Percentiles rank a stretch among this genome's conserved stretches.
phyloP scores from a whole-genome alignment of 768 basidiomycete species.

The Rhizopogon sp. region DNA sequence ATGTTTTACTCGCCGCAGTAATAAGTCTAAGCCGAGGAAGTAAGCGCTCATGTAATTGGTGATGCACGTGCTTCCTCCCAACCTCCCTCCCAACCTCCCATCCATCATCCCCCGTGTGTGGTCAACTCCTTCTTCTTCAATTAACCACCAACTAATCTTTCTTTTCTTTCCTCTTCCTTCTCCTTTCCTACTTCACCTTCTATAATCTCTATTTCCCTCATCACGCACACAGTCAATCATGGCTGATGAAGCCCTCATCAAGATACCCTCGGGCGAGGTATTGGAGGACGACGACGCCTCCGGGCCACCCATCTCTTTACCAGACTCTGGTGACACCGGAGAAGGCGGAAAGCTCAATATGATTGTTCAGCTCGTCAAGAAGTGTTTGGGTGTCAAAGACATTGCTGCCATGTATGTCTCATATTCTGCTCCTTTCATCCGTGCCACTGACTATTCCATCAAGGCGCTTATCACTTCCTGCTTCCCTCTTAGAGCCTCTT shows the following conservation, averaged over 20 bases:
- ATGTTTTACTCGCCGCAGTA: too few relatives aligned
- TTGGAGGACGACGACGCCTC: constrained; percentile 46
- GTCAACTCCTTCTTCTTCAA: not conserved
- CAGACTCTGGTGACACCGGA: constrained; percentile 63
- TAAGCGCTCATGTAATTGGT: too few relatives aligned
- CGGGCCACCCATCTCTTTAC: constrained; percentile 57
- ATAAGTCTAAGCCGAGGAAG: too few relatives aligned
- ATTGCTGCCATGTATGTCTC: constrained; percentile 82
- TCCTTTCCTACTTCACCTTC: not conserved
- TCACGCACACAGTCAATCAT: constrained; percentile 7
- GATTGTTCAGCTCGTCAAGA: constrained; percentile 88
- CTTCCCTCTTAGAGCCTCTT: constrained; percentile 87
- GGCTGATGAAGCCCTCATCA: constrained; percentile 12
- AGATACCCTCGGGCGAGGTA: constrained; percentile 2
- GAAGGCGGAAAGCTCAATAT: constrained; percentile 94
- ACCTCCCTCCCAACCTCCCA: constrained; percentile 13
- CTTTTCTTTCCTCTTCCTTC: constrained; percentile 3
- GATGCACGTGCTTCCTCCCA: constrained; percentile 17
- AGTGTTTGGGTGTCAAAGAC: constrained; percentile 90
- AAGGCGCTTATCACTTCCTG: constrained; percentile 90
- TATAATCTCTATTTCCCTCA: not conserved
- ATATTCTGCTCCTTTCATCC: not conserved
- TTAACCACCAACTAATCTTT: constrained; percentile 1
- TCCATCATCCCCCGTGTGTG: not conserved
- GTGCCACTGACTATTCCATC: constrained; percentile 11